Evolutionary conservation across 257 asterid species (phyloP), one percentile per base, ranked within the genome.

Genomic region (Catharanthus roseus): DNA sequence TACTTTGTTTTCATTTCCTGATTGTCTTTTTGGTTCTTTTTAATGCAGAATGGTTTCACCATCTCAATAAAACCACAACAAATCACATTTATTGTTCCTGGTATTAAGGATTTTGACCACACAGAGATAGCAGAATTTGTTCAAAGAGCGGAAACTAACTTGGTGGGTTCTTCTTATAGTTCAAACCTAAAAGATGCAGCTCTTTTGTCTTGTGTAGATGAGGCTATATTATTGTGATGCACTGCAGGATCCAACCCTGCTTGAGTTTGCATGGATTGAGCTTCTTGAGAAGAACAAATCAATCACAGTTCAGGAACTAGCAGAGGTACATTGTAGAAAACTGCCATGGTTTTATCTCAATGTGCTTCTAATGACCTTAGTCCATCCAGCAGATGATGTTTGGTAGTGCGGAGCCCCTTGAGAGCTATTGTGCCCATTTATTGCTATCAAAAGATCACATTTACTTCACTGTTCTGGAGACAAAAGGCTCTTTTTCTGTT

Each of bases 221-320:
- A 72, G 41, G 60, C 67, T 56, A 69, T 72, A 58, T 49, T 54
- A 80, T 80, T 63, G 24, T 72, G 10, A 21, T 51, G 12, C 21
- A 15, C 44, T 19, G 45, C 86, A 95, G 99, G 97, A 95, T 74
- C 90, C 92, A 63, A 67, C 96, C 26, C 82, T 95, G 80, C 91
- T 95, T 15, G 99, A 95, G 83, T 91, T 86, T 57, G 99, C 97
- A 12, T 95, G 99, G 99, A 79, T 85, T 71, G 99, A 95, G 86
- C 99, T 95, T 82, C 85, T 89, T 9, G 99, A 91, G 78, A 89
- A 86, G 82, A 89, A 84, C 36, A 82, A 87, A 76, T 75, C 96
- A 54, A 84, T 80, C 36, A 95, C 93, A 62, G 90, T 87, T 81
- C 87, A 84, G 73, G 90, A 88, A 76, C 88, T 95, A 72, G 99